Conservation (phyloP, 1,284 basidiomycete genomes). For the Sanghuangporus sanghuang region DNA sequence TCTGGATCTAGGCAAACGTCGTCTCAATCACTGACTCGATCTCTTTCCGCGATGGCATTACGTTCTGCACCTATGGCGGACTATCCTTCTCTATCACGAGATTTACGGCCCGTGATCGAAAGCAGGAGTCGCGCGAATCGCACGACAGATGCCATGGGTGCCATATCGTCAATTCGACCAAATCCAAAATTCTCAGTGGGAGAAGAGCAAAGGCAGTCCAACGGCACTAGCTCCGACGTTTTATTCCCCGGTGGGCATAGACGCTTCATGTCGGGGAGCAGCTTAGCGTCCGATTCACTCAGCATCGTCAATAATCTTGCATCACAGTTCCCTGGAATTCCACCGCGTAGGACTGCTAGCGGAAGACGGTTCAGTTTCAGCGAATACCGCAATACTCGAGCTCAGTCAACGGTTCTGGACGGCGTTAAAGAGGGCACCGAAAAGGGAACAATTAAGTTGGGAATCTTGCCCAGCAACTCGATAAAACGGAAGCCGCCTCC, state of each 20-base stretch:
- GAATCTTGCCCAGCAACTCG: slow-evolving; percentile 16
- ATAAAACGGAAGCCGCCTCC: slow-evolving; percentile 18
- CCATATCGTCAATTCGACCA: neutral
- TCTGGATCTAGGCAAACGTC: neutral
- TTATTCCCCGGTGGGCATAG: slow-evolving; percentile 2
- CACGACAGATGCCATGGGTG: neutral
- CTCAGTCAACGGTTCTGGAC: neutral
- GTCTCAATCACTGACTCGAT: slow-evolving; percentile 3
- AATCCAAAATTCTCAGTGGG: slow-evolving; percentile 10
- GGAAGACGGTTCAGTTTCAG: neutral
- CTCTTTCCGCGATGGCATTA: slow-evolving; percentile 9
- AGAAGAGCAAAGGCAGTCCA: neutral
- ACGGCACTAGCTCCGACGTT: neutral
- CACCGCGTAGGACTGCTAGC: slow-evolving; percentile 29
- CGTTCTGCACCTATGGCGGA: neutral
- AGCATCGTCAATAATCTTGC: slow-evolving; percentile 44
- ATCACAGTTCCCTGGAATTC: slow-evolving; percentile 46
- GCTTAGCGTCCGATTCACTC: slow-evolving; percentile 32
- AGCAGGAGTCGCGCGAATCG: neutral
- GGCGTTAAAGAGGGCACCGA: neutral
- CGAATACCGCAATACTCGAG: neutral
- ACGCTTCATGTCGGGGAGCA: slow-evolving; percentile 21
- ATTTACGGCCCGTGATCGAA: neutral
- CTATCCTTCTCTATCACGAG: neutral
- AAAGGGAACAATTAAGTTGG: neutral